Conservation (phyloP, 345 rosid genomes). For the Brassica carinata region DNA sequence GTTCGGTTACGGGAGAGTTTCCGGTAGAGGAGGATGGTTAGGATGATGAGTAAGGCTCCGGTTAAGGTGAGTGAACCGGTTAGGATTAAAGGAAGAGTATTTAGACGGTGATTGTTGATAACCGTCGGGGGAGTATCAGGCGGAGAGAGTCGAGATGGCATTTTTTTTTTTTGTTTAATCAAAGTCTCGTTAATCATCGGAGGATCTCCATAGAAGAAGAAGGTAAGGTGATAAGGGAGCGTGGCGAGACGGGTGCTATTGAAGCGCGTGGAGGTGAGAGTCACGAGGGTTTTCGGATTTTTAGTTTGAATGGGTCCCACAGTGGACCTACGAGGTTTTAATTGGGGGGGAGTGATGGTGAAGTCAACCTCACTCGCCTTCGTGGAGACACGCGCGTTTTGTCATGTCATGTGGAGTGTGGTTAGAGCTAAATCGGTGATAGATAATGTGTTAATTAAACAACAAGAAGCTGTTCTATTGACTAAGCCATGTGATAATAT, state of each 20-base stretch:
- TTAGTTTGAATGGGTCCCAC: conserved; percentile 12
- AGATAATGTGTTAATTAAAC: background rate
- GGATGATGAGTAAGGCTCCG: conserved; percentile 46
- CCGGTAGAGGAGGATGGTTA: conserved; percentile 57
- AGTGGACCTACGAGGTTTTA: conserved; percentile 24
- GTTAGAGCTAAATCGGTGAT: conserved; percentile 1
- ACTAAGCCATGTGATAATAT: conserved; percentile 3
- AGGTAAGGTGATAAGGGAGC: conserved; percentile 26
- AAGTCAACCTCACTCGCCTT: conserved; percentile 38
- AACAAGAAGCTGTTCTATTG: background rate
- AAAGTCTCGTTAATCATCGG: background rate
- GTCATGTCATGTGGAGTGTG: background rate
- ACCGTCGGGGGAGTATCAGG: conserved; percentile 18
- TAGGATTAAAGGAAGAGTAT: conserved; percentile 44
- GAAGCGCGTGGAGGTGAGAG: conserved; percentile 28
- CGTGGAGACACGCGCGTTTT: conserved; percentile 1
- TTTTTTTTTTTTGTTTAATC: conserved; percentile 1
- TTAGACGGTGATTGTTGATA: conserved; percentile 19
- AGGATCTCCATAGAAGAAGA: conserved; percentile 33
- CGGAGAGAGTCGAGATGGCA: conserved; percentile 56
- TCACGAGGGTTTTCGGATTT: conserved; percentile 31
- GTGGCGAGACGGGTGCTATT: background rate
- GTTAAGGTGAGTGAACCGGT: conserved; percentile 44
- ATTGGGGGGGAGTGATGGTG: background rate
- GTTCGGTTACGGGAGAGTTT: conserved; percentile 75